Percentiles rank a stretch among this genome's conserved stretches.
These are phyloP conservation scores for Tolypocladium ovalisporum DNA, from an alignment of 2,329 filamentous ascomycete species.

Conservation along the genomic window DNA sequence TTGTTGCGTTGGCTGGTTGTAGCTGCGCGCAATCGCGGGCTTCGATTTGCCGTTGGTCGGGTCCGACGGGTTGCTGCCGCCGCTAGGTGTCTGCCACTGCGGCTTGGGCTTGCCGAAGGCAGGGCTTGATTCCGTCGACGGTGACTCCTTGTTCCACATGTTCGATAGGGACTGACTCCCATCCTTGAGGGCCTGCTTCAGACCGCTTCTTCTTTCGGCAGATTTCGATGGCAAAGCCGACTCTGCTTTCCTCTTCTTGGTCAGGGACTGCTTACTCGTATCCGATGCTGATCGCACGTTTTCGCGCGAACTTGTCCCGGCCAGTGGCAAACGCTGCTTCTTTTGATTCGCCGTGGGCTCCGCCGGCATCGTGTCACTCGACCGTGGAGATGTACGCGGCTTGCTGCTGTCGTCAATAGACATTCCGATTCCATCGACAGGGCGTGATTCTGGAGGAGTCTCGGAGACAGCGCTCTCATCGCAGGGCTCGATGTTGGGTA, in stretches of 20 bases:
- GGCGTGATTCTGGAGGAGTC: not conserved
- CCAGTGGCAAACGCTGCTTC: conserved; percentile 26
- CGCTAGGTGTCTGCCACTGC: conserved; percentile 12
- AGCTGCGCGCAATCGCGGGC: not conserved
- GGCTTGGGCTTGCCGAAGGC: conserved; percentile 10
- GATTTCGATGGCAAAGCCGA: conserved; percentile 7
- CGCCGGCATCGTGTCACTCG: not conserved
- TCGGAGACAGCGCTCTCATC: not conserved
- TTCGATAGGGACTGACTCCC: conserved; percentile 34
- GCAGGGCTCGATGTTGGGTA: not conserved
- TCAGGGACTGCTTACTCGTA: conserved; percentile 4
- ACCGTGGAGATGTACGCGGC: not conserved
- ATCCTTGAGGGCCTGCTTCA: conserved; percentile 40
- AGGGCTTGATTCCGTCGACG: conserved; percentile 10
- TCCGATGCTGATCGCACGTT: conserved; percentile 5
- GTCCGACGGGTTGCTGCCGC: conserved; percentile 2
- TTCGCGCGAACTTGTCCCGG: conserved; percentile 7
- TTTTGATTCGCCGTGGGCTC: conserved; percentile 33
- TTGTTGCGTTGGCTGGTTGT: conserved; percentile 2
- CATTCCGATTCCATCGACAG: not conserved
- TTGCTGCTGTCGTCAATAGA: conserved; percentile 7
- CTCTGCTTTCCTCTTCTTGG: conserved; percentile 20
- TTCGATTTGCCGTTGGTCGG: conserved; percentile 5
- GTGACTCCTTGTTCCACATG: conserved; percentile 37
- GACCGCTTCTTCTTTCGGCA: conserved; percentile 12